Percentiles rank a stretch among this genome's conserved stretches.
These are phyloP conservation scores for Setomelanomma holmii DNA, from an alignment of 2,329 filamentous ascomycete species.

Conservation along the genomic window DNA sequence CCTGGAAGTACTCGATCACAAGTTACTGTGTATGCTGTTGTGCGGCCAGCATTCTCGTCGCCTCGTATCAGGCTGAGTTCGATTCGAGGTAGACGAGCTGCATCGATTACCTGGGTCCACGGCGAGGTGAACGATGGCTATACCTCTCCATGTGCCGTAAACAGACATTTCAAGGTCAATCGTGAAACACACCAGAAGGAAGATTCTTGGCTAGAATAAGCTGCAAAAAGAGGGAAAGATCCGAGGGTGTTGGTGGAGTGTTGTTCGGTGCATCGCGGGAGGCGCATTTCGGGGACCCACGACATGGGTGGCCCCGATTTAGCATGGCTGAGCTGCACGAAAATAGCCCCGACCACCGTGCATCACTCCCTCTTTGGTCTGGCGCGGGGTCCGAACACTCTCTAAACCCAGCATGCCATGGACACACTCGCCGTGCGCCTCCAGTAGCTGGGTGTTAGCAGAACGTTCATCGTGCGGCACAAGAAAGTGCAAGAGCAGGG, in stretches of 20 bases:
- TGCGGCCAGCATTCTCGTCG: not conserved
- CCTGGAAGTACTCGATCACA: not conserved
- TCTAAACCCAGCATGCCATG: constrained; percentile 1
- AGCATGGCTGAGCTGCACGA: constrained; percentile 10
- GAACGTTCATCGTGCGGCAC: not conserved
- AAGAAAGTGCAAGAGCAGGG: not conserved
- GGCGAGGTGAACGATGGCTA: not conserved
- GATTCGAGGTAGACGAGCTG: not conserved
- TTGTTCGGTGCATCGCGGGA: not conserved
- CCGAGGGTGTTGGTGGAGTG: not conserved
- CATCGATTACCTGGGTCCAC: not conserved
- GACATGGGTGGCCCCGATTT: constrained; percentile 3
- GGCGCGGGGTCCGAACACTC: constrained; percentile 4
- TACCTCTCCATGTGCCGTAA: not conserved
- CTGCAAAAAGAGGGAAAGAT: not conserved
- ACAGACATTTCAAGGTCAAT: not conserved
- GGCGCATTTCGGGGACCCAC: not conserved
- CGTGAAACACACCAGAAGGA: not conserved
- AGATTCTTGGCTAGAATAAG: not conserved
- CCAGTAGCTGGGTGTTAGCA: not conserved
- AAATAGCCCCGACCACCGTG: constrained; percentile 3
- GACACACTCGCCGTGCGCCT: not conserved
- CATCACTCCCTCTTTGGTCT: not conserved
- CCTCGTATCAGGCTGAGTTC: not conserved
- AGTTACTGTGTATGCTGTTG: not conserved